Evolutionary conservation across 148 eudicot species (phyloP).

Genomic region (Tetragonia tetragonoides): DNA sequence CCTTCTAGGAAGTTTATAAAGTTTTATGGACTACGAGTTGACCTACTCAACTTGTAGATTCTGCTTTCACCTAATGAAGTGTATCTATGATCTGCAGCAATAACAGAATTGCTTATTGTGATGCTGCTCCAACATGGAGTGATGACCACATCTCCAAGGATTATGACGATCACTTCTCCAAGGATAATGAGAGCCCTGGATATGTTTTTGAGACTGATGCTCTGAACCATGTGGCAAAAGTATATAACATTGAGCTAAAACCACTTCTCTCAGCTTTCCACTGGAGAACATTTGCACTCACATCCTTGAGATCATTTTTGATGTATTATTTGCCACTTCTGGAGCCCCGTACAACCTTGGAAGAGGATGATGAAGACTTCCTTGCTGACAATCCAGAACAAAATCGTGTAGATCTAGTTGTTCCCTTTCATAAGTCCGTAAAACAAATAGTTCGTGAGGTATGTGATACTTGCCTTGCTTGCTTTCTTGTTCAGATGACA

Average conservation of each 20-base stretch:
- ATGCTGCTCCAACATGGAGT: slow-evolving; percentile 56
- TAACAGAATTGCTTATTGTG: slow-evolving; percentile 61
- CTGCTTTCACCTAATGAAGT: slow-evolving; percentile 9
- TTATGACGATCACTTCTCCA: slow-evolving; percentile 44
- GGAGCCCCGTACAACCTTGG: slow-evolving; percentile 58
- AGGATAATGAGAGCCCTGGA: slow-evolving; percentile 37
- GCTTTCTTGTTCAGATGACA: neutral
- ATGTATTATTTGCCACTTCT: slow-evolving; percentile 77
- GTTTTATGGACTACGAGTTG: neutral
- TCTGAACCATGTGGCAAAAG: slow-evolving; percentile 44
- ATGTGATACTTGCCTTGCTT: slow-evolving; percentile 15
- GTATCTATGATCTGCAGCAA: slow-evolving; percentile 37
- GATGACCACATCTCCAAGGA: slow-evolving; percentile 51
- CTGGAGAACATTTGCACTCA: slow-evolving; percentile 51
- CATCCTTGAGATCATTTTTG: slow-evolving; percentile 79
- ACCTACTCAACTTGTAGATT: neutral
- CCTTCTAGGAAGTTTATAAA: neutral
- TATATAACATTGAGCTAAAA: slow-evolving; percentile 57
- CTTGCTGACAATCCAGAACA: slow-evolving; percentile 46
- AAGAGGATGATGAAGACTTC: slow-evolving; percentile 84
- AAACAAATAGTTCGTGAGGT: slow-evolving; percentile 84
- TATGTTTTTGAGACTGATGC: slow-evolving; percentile 46
- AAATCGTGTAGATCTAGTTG: slow-evolving; percentile 59
- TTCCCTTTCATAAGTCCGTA: slow-evolving; percentile 77
- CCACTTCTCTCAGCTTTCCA: slow-evolving; percentile 86